Conservation (phyloP, 148 eudicot genomes). For the Chenopodium album region DNA sequence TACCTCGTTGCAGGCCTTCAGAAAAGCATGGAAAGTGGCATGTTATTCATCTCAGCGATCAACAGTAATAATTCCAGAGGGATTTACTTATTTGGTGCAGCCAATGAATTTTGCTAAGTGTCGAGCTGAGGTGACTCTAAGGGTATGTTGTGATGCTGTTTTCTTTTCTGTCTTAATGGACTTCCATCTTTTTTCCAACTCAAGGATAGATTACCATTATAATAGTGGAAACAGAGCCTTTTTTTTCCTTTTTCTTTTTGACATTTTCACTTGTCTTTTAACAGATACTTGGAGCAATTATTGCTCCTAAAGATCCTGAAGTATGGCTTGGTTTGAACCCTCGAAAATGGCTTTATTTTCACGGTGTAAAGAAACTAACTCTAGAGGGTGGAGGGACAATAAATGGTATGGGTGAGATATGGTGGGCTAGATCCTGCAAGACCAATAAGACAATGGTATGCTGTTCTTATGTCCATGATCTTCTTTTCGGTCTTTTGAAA, state of each 20-base stretch:
- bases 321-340: constrained; percentile 65
- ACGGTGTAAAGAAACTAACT: constrained; percentile 56
- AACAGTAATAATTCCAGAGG: constrained; percentile 53
- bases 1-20: constrained; percentile 49
- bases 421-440: constrained; percentile 98
- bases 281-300: constrained; percentile 63
- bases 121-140: constrained; percentile 49
- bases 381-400: constrained; percentile 80
- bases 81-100: constrained; percentile 44
- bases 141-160: constrained; percentile 41
- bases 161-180: background rate
- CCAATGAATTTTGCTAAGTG: constrained; percentile 73
- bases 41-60: constrained; percentile 52
- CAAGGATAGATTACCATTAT: background rate
- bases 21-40: constrained; percentile 66
- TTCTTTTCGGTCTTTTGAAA: background rate
- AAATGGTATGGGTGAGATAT: constrained; percentile 83
- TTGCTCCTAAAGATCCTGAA: constrained; percentile 78
- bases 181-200: background rate
- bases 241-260: background rate
- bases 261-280: constrained; percentile 17
- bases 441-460: constrained; percentile 60
- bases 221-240: background rate
- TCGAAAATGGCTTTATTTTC: constrained; percentile 85
- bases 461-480: constrained; percentile 11